phyloP scores from a whole-genome alignment of 2,329 filamentous ascomycete species.

The Fusarium liriodendri region DNA sequence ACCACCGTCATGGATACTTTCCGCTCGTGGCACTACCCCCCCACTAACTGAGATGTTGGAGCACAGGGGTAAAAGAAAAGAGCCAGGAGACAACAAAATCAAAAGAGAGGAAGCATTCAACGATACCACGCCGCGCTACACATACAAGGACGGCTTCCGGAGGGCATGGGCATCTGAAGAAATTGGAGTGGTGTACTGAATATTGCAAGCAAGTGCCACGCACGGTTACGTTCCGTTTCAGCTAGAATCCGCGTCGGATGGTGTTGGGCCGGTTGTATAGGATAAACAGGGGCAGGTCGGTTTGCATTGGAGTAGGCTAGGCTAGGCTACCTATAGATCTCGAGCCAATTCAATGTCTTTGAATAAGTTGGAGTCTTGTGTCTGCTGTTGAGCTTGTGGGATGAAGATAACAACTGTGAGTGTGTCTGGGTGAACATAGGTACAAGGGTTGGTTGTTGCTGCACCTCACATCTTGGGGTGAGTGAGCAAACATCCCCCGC shows the following conservation, averaged over 20 bases:
- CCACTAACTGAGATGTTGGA: conserved; percentile 21
- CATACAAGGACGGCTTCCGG: conserved; percentile 18
- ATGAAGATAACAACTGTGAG: background rate
- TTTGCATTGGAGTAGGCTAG: conserved; percentile 25
- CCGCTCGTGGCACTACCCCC: conserved; percentile 64
- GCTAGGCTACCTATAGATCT: conserved; percentile 27
- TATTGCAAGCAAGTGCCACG: conserved; percentile 10
- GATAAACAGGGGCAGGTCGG: conserved; percentile 8
- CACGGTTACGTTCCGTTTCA: conserved; percentile 11
- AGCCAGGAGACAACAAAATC: background rate
- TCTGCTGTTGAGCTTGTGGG: background rate
- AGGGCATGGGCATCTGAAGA: conserved; percentile 2
- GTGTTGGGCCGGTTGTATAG: conserved; percentile 27
- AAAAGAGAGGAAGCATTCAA: conserved; percentile 17
- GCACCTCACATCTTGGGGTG: no score
- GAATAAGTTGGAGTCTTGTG: background rate
- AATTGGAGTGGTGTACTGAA: conserved; percentile 14
- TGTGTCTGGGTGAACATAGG: background rate
- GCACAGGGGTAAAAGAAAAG: conserved; percentile 12
- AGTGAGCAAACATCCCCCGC: no score
- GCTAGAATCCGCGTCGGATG: conserved; percentile 11
- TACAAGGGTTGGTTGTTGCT: no score
- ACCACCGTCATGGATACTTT: conserved; percentile 95
- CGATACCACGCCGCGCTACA: conserved; percentile 29
- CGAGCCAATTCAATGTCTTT: conserved; percentile 22